phyloP scores from a whole-genome alignment of 345 rosid species.

The Sonneratia alba region DNA sequence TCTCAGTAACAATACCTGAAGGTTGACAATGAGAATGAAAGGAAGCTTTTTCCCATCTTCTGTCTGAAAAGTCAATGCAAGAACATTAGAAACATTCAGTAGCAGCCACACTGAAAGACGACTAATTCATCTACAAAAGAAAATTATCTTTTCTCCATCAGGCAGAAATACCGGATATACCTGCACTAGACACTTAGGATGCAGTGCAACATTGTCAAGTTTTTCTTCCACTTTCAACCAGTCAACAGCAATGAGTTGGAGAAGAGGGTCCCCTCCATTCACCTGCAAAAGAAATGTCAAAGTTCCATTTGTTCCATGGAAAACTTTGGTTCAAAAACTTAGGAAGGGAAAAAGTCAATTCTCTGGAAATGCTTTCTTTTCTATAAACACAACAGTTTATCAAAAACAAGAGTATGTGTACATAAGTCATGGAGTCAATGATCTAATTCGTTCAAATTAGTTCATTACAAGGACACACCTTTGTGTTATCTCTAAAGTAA shows the following conservation, averaged over 20 bases:
- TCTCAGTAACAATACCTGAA: slow-evolving; percentile 43
- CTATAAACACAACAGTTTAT: neutral
- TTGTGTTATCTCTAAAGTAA: slow-evolving; percentile 70
- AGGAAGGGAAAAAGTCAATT: neutral
- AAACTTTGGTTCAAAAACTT: neutral
- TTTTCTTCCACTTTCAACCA: slow-evolving; percentile 80
- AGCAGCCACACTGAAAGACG: neutral
- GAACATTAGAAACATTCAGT: neutral
- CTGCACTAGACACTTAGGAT: slow-evolving; percentile 84
- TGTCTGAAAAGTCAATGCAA: slow-evolving; percentile 38
- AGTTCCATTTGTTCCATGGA: neutral
- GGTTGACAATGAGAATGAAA: slow-evolving; percentile 72
- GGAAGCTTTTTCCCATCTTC: slow-evolving; percentile 93
- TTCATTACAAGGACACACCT: slow-evolving; percentile 33
- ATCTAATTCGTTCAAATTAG: neutral
- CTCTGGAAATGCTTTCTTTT: neutral
- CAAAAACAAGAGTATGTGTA: neutral
- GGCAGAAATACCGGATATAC: slow-evolving; percentile 19
- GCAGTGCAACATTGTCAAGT: slow-evolving; percentile 56
- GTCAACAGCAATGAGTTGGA: slow-evolving; percentile 78
- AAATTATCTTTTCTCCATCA: slow-evolving; percentile 1
- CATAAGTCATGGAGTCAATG: neutral
- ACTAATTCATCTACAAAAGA: neutral
- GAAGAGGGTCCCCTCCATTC: slow-evolving; percentile 86
- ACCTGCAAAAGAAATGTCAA: slow-evolving; percentile 33